Evolutionary conservation across 352 stramenopile genomes (phyloP).

Genomic region (Phytophthora lateralis): DNA sequence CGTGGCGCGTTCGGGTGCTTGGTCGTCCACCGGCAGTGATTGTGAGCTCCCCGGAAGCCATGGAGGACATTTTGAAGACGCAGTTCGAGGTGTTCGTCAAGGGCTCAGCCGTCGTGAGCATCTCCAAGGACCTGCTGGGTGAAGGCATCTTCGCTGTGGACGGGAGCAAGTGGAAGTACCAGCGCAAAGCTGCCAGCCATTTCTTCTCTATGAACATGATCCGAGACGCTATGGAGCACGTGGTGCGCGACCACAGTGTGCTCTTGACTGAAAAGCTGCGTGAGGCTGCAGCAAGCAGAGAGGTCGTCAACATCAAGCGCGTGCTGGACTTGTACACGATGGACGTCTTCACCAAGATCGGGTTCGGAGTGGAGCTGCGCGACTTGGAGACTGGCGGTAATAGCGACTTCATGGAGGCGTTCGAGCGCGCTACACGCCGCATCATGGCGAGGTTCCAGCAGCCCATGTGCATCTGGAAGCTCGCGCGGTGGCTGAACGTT

Average conservation of each 20-base stretch:
- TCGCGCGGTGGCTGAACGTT: slow-evolving; percentile 37
- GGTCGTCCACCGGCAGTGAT: slow-evolving; percentile 46
- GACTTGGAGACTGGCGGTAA: slow-evolving; percentile 42
- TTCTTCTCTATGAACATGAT: slow-evolving; percentile 83
- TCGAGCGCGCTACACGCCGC: slow-evolving; percentile 35
- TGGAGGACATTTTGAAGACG: slow-evolving; percentile 66
- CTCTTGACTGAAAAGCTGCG: slow-evolving; percentile 37
- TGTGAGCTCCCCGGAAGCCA: slow-evolving; percentile 41
- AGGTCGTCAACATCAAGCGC: slow-evolving; percentile 50
- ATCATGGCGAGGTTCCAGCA: slow-evolving; percentile 49
- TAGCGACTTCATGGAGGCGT: slow-evolving; percentile 41
- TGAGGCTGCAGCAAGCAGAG: slow-evolving; percentile 1
- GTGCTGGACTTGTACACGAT: slow-evolving; percentile 67
- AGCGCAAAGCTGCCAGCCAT: slow-evolving; percentile 88
- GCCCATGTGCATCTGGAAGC: slow-evolving; percentile 44
- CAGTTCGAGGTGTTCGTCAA: slow-evolving; percentile 83
- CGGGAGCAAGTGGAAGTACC: slow-evolving; percentile 64
- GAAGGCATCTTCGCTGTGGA: slow-evolving; percentile 79
- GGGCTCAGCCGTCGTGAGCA: slow-evolving; percentile 38
- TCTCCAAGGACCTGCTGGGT: slow-evolving; percentile 68
- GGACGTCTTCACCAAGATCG: slow-evolving; percentile 76
- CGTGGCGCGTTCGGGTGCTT: slow-evolving; percentile 49
- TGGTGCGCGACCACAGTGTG: slow-evolving; percentile 47
- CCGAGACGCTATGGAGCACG: slow-evolving; percentile 50
- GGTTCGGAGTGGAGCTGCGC: slow-evolving; percentile 65